phyloP scores from a whole-genome alignment of 148 eudicot genomes.

The Pouteria glomerata region DNA sequence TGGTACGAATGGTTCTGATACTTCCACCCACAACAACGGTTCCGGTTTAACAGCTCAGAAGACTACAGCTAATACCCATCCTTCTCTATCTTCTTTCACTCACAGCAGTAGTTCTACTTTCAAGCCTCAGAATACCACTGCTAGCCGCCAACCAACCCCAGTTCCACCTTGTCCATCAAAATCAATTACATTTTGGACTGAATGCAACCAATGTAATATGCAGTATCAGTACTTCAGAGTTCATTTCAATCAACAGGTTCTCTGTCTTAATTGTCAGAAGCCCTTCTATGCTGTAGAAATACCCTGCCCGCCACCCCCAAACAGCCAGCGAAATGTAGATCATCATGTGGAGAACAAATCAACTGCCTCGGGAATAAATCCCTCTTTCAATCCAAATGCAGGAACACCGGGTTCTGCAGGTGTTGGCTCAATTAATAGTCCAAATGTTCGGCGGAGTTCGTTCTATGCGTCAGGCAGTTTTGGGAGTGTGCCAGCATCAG shows the following conservation, averaged over 20 bases:
- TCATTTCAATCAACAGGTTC: constrained; percentile 55
- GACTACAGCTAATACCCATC: background rate
- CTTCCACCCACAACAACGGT: no score
- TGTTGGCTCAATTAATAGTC: background rate
- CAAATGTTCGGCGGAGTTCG: no score
- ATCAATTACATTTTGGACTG: constrained; percentile 61
- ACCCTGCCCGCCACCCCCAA: constrained; percentile 44
- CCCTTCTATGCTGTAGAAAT: constrained; percentile 62
- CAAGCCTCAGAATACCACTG: no score
- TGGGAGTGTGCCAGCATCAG: no score
- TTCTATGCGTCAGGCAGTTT: no score
- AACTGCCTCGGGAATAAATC: constrained; percentile 18
- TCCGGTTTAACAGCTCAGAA: no score
- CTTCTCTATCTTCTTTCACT: constrained; percentile 33
- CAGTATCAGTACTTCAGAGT: constrained; percentile 65
- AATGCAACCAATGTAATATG: constrained; percentile 63
- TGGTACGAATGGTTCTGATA: background rate
- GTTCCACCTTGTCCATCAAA: no score
- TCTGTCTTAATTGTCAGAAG: constrained; percentile 58
- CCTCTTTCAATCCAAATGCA: no score
- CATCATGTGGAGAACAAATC: constrained; percentile 20
- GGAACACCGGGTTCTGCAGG: constrained; percentile 20
- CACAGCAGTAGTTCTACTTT: no score
- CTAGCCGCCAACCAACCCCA: no score
- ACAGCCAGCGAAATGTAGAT: constrained; percentile 19